Conservation (phyloP, 805 yeast species). For the Sugiyamaella marilandica region DNA sequence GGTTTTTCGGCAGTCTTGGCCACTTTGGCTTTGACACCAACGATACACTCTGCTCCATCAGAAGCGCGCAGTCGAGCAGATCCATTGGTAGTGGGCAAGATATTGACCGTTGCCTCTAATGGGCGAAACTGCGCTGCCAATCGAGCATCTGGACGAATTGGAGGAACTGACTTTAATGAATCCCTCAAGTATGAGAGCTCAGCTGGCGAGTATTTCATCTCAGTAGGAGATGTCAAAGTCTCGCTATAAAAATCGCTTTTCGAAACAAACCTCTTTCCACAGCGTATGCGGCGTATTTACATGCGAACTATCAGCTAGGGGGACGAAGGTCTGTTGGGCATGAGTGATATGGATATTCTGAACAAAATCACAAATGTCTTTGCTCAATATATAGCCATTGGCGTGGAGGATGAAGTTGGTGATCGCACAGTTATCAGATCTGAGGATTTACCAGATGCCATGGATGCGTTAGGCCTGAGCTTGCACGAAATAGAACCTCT, state of each 20-base stretch:
- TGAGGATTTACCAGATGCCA: conserved; percentile 24
- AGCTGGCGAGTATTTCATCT: conserved; percentile 35
- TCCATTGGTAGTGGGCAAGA: conserved; percentile 86
- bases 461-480: conserved; percentile 27
- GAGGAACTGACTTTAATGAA: conserved; percentile 55
- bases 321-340: not conserved
- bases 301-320: not conserved
- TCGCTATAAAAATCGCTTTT: not conserved
- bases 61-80: conserved; percentile 79
- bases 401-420: conserved; percentile 21
- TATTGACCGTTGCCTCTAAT: conserved; percentile 71
- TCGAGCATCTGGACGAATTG: conserved; percentile 85
- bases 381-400: conserved; percentile 27
- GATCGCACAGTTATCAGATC: conserved; percentile 25
- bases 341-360: conserved; percentile 5
- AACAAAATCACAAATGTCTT: conserved; percentile 27
- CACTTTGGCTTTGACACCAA: conserved; percentile 84
- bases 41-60: conserved; percentile 92
- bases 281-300: not conserved
- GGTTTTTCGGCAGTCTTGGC: conserved; percentile 40
- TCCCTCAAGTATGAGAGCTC: conserved; percentile 60
- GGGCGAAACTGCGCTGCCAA: conserved; percentile 73
- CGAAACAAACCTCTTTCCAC: not conserved
- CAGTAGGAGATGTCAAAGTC: not conserved
- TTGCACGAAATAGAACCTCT: conserved; percentile 13